phyloP scores from a whole-genome alignment of 352 stramenopile genomes.

The Aphanomyces euteiches region DNA sequence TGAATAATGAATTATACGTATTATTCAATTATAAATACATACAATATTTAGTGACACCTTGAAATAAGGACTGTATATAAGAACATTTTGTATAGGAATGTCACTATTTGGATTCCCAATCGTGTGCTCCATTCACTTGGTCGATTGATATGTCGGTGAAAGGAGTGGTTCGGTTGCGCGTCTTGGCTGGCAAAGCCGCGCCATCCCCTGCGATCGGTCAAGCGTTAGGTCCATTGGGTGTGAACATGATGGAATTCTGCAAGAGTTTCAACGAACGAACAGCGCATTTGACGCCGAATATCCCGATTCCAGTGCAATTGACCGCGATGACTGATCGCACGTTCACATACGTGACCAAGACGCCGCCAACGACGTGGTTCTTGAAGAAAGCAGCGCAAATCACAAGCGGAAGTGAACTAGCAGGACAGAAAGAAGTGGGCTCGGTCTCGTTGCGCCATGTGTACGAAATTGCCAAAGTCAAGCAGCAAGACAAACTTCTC shows the following conservation, averaged over 20 bases:
- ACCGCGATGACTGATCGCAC: constrained; percentile 92
- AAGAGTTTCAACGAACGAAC: constrained; percentile 98
- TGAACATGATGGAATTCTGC: constrained; percentile 99
- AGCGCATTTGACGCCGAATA: constrained; percentile 87
- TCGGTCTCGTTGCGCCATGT: constrained; percentile 92
- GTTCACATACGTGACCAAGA: constrained; percentile 96
- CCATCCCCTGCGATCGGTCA: constrained; percentile 86
- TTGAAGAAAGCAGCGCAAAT: constrained; percentile 90
- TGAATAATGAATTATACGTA: no score
- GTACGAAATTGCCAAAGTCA: constrained; percentile 98
- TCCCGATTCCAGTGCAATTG: constrained; percentile 90
- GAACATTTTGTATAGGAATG: background rate
- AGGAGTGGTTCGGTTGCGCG: constrained; percentile 79
- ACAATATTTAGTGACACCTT: background rate
- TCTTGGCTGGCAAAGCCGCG: constrained; percentile 78
- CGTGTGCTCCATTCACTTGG: constrained; percentile 1
- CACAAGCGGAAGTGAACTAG: constrained; percentile 59
- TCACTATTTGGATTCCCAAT: background rate
- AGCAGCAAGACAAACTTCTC: constrained; percentile 92
- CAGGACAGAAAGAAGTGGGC: constrained; percentile 73
- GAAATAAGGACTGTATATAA: background rate
- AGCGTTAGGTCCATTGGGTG: constrained; percentile 93
- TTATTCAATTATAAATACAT: no score
- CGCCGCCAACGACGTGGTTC: constrained; percentile 92
- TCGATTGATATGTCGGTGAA: constrained; percentile 45